Evolutionary conservation across 768 basidiomycete genomes (phyloP).

Genomic region (Tephrocybe sp.): DNA sequence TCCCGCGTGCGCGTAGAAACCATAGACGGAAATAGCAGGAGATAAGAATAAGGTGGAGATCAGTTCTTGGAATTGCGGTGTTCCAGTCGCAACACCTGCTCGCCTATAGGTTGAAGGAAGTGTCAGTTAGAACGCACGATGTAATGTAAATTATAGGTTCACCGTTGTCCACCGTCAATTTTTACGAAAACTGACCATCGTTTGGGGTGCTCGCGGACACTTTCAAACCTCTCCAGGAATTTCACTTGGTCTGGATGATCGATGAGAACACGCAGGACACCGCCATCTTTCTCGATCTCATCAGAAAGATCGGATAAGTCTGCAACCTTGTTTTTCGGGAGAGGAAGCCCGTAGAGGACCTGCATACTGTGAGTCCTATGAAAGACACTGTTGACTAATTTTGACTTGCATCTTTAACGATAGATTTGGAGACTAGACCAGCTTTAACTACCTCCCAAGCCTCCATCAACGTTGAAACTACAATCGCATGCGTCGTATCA

Average conservation of each 20-base stretch:
- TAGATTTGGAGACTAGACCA: constrained; percentile 68
- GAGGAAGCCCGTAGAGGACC: constrained; percentile 81
- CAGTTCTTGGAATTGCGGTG: constrained; percentile 53
- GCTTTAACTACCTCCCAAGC: constrained; percentile 69
- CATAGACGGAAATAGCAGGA: constrained; percentile 59
- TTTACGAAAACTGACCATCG: constrained; percentile 82
- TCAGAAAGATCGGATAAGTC: constrained; percentile 64
- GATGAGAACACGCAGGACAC: constrained; percentile 62
- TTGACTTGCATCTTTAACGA: constrained; percentile 70
- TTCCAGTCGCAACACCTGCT: constrained; percentile 59
- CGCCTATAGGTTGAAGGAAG: constrained; percentile 43
- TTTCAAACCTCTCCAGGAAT: constrained; percentile 61
- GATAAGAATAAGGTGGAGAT: constrained; percentile 52
- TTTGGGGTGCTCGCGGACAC: constrained; percentile 30
- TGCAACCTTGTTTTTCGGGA: constrained; percentile 65
- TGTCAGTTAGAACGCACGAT: constrained; percentile 13
- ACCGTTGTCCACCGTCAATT: constrained; percentile 77
- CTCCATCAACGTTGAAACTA: constrained; percentile 84
- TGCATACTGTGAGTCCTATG: constrained; percentile 24
- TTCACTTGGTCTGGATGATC: constrained; percentile 75
- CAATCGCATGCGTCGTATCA: constrained; percentile 56
- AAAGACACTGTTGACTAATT: not conserved
- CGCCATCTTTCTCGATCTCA: constrained; percentile 52
- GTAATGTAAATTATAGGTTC: constrained; percentile 19
- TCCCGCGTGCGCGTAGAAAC: constrained; percentile 82